Evolutionary conservation across 2,329 filamentous ascomycete species (phyloP), one percentile per base, ranked within the genome.

Genomic region (Torrubiellomyces zombiae): DNA sequence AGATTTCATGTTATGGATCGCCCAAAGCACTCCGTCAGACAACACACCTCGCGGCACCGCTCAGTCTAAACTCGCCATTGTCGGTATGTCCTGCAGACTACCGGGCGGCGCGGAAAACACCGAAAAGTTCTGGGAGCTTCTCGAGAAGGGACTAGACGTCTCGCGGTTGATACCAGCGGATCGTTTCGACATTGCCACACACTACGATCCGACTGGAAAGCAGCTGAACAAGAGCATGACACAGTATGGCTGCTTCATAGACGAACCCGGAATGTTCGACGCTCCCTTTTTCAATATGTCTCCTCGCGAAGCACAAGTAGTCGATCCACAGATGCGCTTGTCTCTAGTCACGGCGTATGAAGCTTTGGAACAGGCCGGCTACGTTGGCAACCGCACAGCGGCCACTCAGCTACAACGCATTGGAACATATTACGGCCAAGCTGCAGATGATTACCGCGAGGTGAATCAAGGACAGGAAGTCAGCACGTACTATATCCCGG

Each of bases 271-370:
- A 22, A 54, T 75, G 8, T 85, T 86, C 36, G 79, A 86, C 39
- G 67, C 75, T 2, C 58, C 67, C 1, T 83, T 86, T 55, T 86
- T 86, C 61, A 80, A 80, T 46, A 83, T 86, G 62, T 83, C 76
- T 18, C 77, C 79, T 1, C 65, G 74, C 31, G 79, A 86, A 48
- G 78, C 78, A 8, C 63, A 66, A 23, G 72, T 80, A 37, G 76
- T 69, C 1, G 79, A 86, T 44, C 80, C 80, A 0, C 75, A 75
- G 51, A 77, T 81, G 41, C 63, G 80, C 31, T 56, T 85, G 12
- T 73, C 74, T 3, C 54, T 89, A 1, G 63, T 74, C 7, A 81
- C 77, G 1, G 73, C 77, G 0, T 86, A 85, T 36, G 80, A 86
- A 39, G 79, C 80, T 0, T 56, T 89, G 19, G 79, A 89, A 43